Evolutionary conservation across 1,139 yeast species (phyloP), one percentile per base, ranked within the genome.

Genomic region (Trichomonascaceae sp.): DNA sequence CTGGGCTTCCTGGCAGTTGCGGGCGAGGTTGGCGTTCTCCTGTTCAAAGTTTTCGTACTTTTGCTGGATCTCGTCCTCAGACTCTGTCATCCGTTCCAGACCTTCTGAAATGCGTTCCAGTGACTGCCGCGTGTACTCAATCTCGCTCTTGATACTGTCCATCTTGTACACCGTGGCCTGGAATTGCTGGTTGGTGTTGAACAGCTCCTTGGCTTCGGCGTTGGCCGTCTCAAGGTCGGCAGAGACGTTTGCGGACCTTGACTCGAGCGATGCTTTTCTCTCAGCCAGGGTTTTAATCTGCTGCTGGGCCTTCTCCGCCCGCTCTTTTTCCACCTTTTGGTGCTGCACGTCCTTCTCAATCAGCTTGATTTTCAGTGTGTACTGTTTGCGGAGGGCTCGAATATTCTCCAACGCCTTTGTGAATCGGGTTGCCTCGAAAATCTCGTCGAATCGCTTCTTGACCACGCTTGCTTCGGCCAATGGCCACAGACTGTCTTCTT

Each of bases 401-500:
- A 92, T 66, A 39, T 71, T 74, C 38, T 87, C 96, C 31, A 89
- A 61, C 1, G 93, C 95, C 51, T 82, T 87, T 1, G 96, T 85
- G 48, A 80, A 92, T 54, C 84, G 85, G 45, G 85, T 72, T 0
- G 97, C 95, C 54, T 92, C 97, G 47, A 92, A 92, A 4, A 92
- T 89, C 52, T 89, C 98, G 55, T 92, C 98, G 49, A 92, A 92
- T 39, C 89, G 69, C 57, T 87, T 87, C 58, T 92, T 92, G 51
- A 92, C 66, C 11, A 71, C 71, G 5, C 93, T 68, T 1, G 98
- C 93, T 56, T 92, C 99, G 1, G 57, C 45, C 37, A 92, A 63
- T 1, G 99, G 99, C 99, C 99, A 92, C 27, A 84, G 59, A 49
- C 92, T 78, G 40, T 92, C 99, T 50, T 92, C 99, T 55, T 92